Evolutionary conservation across 257 asterid genomes (phyloP).

Genomic region (Solanum raphanifolium): DNA sequence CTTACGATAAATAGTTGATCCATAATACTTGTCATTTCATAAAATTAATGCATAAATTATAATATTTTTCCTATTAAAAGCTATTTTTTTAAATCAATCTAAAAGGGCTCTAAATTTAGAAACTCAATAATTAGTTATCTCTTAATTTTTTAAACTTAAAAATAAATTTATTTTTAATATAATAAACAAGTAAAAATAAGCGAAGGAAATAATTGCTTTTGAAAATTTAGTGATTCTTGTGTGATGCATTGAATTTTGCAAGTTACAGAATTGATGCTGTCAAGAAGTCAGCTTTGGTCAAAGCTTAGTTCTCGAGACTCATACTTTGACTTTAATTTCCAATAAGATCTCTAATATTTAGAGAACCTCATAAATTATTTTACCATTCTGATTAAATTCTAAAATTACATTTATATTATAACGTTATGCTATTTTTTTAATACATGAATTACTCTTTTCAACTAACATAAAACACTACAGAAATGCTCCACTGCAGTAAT

Average conservation of each 20-base stretch:
- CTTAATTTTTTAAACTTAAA: background rate
- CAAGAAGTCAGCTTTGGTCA: background rate
- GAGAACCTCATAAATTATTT: background rate
- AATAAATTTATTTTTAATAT: too few species aligned
- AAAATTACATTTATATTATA: background rate
- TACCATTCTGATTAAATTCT: background rate
- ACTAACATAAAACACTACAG: background rate
- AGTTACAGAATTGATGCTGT: background rate
- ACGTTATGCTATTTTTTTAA: too few species aligned
- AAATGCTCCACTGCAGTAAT: background rate
- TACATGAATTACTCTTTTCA: too few species aligned
- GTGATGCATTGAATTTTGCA: background rate
- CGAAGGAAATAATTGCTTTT: background rate
- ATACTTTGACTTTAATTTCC: background rate
- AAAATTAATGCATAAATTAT: too few species aligned
- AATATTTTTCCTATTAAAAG: too few species aligned
- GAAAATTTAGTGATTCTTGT: background rate
- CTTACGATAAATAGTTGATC: too few species aligned
- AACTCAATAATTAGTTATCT: too few species aligned
- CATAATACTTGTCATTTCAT: too few species aligned
- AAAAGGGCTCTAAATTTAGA: background rate
- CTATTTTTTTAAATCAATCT: too few species aligned
- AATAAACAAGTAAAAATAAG: too few species aligned
- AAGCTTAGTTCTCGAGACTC: background rate
- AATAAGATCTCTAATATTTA: background rate